Conservation (phyloP, 805 yeast genomes). For the Cyberlindnera euphorbiiphila region DNA sequence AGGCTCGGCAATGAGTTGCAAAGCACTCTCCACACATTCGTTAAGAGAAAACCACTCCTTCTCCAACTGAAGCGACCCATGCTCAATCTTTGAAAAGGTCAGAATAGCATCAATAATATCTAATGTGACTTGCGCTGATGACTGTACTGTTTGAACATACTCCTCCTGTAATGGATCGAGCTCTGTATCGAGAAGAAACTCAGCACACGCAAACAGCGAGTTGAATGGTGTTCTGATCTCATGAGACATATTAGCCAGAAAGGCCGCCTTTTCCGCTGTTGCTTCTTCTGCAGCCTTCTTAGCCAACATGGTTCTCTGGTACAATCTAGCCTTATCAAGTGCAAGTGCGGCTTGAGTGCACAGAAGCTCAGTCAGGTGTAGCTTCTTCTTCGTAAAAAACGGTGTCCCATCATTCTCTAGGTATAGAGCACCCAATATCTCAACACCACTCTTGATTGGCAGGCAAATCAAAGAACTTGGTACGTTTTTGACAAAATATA, state of each 20-base stretch:
- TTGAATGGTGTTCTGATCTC: conserved; percentile 89
- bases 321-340: conserved; percentile 43
- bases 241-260: conserved; percentile 81
- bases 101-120: conserved; percentile 85
- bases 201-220: conserved; percentile 91
- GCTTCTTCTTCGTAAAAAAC: conserved; percentile 33
- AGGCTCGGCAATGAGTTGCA: conserved; percentile 81
- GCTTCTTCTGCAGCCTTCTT: conserved; percentile 91
- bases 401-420: conserved; percentile 32
- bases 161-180: conserved; percentile 84
- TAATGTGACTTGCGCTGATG: conserved; percentile 77
- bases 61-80: conserved; percentile 83
- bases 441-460: conserved; percentile 41
- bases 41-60: conserved; percentile 76
- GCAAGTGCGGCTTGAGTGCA: conserved; percentile 53
- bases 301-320: conserved; percentile 52
- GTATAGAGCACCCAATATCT: conserved; percentile 44
- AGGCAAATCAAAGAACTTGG: conserved; percentile 39
- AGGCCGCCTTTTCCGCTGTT: conserved; percentile 80
- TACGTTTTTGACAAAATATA: conserved; percentile 35
- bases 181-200: conserved; percentile 77
- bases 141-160: conserved; percentile 82
- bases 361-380: conserved; percentile 39
- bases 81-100: conserved; percentile 88
- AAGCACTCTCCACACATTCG: conserved; percentile 83